Percentiles rank a stretch among this genome's conserved stretches.
phyloP scores from a whole-genome alignment of 1,139 yeast genomes.

The Hyphopichia fennica region DNA sequence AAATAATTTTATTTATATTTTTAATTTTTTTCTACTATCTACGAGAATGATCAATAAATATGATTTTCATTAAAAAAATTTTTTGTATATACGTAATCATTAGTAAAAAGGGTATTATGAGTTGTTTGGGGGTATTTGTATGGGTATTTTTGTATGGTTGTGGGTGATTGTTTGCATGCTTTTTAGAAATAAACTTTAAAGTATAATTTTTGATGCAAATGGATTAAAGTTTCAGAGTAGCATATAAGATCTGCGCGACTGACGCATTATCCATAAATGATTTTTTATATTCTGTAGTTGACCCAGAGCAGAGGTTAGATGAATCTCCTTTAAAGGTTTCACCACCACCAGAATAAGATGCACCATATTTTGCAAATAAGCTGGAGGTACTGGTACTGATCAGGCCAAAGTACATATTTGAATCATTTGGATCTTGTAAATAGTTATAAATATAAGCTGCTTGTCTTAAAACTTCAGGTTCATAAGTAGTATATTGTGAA shows the following conservation, averaged over 20 bases:
- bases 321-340: conserved; percentile 5
- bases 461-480: conserved; percentile 20
- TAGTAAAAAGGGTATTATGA: not conserved
- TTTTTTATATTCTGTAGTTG: conserved; percentile 6
- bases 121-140: too few species aligned
- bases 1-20: not conserved
- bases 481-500: conserved; percentile 12
- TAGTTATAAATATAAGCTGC: conserved; percentile 19
- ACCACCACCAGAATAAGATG: not conserved
- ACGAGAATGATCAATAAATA: too few species aligned
- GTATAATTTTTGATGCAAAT: too few species aligned
- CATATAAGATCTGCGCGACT: conserved; percentile 25
- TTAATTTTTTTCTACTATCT: not conserved
- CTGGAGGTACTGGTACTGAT: conserved; percentile 1
- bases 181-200: too few species aligned
- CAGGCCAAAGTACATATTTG: conserved; percentile 15
- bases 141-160: too few species aligned
- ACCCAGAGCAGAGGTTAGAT: conserved; percentile 12
- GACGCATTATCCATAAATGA: conserved; percentile 24
- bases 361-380: not conserved
- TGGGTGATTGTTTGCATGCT: too few species aligned
- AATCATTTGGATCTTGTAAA: conserved; percentile 23
- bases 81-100: too few species aligned
- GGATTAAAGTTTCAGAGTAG: not conserved
- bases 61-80: too few species aligned